Evolutionary conservation across 1,139 yeast genomes (phyloP).

Genomic region (Diutina siamensis): DNA sequence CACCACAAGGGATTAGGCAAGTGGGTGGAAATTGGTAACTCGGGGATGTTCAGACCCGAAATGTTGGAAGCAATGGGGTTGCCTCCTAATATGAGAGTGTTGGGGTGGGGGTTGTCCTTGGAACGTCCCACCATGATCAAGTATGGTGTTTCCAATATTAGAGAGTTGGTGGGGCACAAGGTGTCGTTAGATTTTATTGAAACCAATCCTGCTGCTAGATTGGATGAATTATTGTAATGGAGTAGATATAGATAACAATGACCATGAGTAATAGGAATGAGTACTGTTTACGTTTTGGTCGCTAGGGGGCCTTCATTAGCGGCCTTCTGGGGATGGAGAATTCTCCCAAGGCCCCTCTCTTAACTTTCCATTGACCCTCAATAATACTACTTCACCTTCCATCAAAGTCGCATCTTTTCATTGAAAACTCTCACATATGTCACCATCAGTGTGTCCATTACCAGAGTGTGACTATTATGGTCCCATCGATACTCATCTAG

Average conservation of each 20-base stretch:
- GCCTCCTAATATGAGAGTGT: slow-evolving; percentile 85
- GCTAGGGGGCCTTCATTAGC: no score
- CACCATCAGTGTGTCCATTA: neutral
- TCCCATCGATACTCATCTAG: neutral
- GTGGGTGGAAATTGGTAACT: slow-evolving; percentile 99
- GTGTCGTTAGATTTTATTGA: slow-evolving; percentile 89
- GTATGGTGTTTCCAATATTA: slow-evolving; percentile 88
- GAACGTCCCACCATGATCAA: slow-evolving; percentile 99
- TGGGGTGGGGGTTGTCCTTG: slow-evolving; percentile 95
- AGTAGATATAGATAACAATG: neutral
- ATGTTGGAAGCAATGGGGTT: slow-evolving; percentile 98
- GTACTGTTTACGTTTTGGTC: neutral
- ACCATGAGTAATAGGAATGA: neutral
- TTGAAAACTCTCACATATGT: no score
- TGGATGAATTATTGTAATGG: slow-evolving; percentile 42
- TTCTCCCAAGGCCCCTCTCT: no score
- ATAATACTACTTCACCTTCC: no score
- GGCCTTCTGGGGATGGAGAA: no score
- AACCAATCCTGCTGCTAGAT: slow-evolving; percentile 93
- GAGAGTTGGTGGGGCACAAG: slow-evolving; percentile 92
- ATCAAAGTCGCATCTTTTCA: neutral
- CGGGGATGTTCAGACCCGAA: slow-evolving; percentile 99
- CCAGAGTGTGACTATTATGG: slow-evolving; percentile 4
- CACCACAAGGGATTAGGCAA: slow-evolving; percentile 90
- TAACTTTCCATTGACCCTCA: no score